These are phyloP conservation scores for Pythium vanterpoolii DNA, from an alignment of 352 stramenopile genomes.

Conservation along the genomic window DNA sequence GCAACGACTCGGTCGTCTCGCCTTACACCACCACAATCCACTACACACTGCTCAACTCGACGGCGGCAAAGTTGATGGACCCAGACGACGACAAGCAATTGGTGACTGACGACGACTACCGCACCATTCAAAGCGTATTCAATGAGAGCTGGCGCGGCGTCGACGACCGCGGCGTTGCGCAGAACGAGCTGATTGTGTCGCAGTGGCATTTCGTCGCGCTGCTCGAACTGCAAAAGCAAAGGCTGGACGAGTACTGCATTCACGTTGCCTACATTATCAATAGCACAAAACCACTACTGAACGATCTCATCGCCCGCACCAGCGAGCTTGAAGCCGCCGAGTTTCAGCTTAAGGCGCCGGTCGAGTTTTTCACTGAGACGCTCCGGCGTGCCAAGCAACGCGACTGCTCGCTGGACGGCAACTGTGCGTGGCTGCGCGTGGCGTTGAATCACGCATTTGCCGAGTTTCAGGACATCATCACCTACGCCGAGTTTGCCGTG, in stretches of 20 bases:
- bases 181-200: constrained; percentile 42
- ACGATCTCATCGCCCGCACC: constrained; percentile 36
- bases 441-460: constrained; percentile 43
- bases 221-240: constrained; percentile 43
- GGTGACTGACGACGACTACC: constrained; percentile 32
- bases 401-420: constrained; percentile 53
- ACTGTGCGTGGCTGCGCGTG: constrained; percentile 52
- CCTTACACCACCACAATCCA: constrained; percentile 50
- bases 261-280: constrained; percentile 31
- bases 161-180: constrained; percentile 29
- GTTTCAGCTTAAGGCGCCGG: constrained; percentile 47
- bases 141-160: constrained; percentile 53
- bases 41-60: constrained; percentile 50
- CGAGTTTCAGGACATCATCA: constrained; percentile 45
- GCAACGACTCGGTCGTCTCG: constrained; percentile 36
- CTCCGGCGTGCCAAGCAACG: constrained; percentile 50
- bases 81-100: constrained; percentile 35
- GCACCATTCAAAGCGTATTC: constrained; percentile 42
- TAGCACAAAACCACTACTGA: constrained; percentile 33
- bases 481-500: constrained; percentile 32
- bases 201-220: constrained; percentile 46
- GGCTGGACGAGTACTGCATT: constrained; percentile 33
- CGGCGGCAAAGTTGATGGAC: constrained; percentile 34
- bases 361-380: constrained; percentile 56
- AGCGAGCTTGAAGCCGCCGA: constrained; percentile 49